Base-by-base conservation (phyloP, 139 green algal genomes). In the Volvox reticuliferus region DNA sequence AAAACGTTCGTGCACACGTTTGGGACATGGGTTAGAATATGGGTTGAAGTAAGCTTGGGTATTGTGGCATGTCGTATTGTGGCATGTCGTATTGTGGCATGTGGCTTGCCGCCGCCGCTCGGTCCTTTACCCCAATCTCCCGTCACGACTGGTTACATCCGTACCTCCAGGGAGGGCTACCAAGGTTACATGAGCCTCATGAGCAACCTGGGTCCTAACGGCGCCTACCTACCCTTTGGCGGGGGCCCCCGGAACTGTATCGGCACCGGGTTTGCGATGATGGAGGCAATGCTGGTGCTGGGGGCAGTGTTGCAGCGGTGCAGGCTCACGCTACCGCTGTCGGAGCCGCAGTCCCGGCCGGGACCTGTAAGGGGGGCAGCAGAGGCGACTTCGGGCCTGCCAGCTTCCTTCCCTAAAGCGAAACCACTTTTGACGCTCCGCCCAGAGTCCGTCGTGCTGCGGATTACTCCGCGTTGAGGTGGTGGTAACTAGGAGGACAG, bases 221-320 rank as follows among this genome's bases (percentile, higher is more conserved):
- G 93, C 0, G 92, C 89, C 0, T 97, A 96, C 84, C 24, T 97
- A n/a, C 97, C 97, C 0, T 98, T 98, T 92, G 96, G 97, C 17
- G 96, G 93, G 14, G 97, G 96, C 0, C 97, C 97, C 13, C 92
- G 97, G 14, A 97, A 96, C 82, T 99, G 97, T 95, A 98, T 99
- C 21, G 97, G 97, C 79, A 97, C 97, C 30, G 95, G 95, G 16
- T 99, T 99, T 91, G 97, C 97, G 3, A 98, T 99, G 95, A 94
- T 97, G 65, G 97, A 99, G 89, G 94, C 88, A 0, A 83, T 97
- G n/a, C 82, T 99, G 65, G 95, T 99, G 65, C 78, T 98, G 86
- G 95, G 94, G 0, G 75, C 85, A 21, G 33, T 96, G 30, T 91
- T 98, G 77, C 91, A 95, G 77, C 69, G 82, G 24, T 97, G 93